Conservation (phyloP, 1,284 basidiomycete genomes). For the Sporisorium iseilematis-ciliati region DNA sequence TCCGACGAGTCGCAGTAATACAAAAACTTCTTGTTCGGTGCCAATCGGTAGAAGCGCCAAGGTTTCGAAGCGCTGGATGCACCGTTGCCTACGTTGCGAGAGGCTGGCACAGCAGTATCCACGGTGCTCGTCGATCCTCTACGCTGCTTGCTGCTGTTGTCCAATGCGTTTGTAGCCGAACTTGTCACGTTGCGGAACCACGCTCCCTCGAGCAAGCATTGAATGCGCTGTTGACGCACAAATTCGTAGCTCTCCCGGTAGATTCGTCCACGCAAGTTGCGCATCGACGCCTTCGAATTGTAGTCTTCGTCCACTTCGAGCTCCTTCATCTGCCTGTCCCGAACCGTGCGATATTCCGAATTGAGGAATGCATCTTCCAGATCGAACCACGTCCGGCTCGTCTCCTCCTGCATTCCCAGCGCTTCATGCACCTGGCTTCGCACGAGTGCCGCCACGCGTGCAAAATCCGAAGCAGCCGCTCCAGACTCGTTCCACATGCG, state of each 20-base stretch:
- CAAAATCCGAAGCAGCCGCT: conserved; percentile 77
- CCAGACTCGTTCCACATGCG: conserved; percentile 95
- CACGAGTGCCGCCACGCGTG: conserved; percentile 83
- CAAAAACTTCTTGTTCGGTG: conserved; percentile 78
- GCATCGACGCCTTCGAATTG: conserved; percentile 54
- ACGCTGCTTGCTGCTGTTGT: conserved; percentile 10
- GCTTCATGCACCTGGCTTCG: conserved; percentile 77
- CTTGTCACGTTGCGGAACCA: conserved; percentile 80
- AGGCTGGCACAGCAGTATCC: conserved; percentile 20
- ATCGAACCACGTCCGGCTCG: conserved; percentile 79
- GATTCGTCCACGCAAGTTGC: conserved; percentile 84
- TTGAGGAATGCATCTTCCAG: conserved; percentile 87
- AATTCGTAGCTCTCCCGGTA: conserved; percentile 94
- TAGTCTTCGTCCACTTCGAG: conserved; percentile 89
- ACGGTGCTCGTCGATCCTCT: conserved; percentile 37
- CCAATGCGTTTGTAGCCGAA: neutral
- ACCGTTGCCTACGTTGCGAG: conserved; percentile 13
- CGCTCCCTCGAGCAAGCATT: conserved; percentile 87
- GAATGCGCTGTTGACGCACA: conserved; percentile 87
- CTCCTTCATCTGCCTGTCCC: conserved; percentile 93
- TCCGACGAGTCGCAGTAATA: conserved; percentile 84
- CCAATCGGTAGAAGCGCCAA: conserved; percentile 71
- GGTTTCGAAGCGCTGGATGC: conserved; percentile 17
- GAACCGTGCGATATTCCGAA: conserved; percentile 85
- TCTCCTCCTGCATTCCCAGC: conserved; percentile 78